Conservation (phyloP, 2,329 filamentous ascomycete species). For the Neonectria faginata region DNA sequence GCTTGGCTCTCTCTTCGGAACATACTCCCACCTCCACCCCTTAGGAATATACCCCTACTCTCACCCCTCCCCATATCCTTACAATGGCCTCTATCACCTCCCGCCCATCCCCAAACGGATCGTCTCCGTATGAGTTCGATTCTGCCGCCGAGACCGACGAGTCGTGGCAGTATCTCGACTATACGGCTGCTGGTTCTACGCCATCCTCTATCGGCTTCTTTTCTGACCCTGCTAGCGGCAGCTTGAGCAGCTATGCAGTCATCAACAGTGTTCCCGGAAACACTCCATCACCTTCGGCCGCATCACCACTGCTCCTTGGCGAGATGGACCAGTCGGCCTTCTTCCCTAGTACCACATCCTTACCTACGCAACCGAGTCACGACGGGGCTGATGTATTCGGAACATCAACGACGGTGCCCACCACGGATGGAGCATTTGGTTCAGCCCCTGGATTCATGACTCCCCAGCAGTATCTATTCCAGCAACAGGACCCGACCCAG, state of each 20-base stretch:
- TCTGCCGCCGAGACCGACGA: slow-evolving; percentile 56
- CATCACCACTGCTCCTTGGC: slow-evolving; percentile 57
- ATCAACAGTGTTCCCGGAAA: slow-evolving; percentile 52
- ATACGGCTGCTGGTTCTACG: slow-evolving; percentile 50
- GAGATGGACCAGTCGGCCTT: slow-evolving; percentile 54
- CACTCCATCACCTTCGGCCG: slow-evolving; percentile 46
- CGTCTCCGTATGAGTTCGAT: slow-evolving; percentile 56
- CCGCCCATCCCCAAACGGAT: slow-evolving; percentile 52
- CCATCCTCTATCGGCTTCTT: slow-evolving; percentile 58
- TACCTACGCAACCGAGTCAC: slow-evolving; percentile 39
- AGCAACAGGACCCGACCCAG: slow-evolving; percentile 44
- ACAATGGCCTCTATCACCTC: slow-evolving; percentile 56
- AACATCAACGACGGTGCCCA: slow-evolving; percentile 27
- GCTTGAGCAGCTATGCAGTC: slow-evolving; percentile 63
- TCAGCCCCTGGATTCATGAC: slow-evolving; percentile 50
- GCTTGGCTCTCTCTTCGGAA: not conserved
- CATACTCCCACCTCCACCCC: slow-evolving; percentile 8
- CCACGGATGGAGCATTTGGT: slow-evolving; percentile 49
- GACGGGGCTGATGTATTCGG: slow-evolving; percentile 47
- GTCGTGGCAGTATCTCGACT: slow-evolving; percentile 59
- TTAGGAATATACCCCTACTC: not conserved
- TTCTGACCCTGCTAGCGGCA: slow-evolving; percentile 63
- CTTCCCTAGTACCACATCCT: slow-evolving; percentile 51
- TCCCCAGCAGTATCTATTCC: slow-evolving; percentile 55
- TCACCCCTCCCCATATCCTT: not conserved